phyloP scores from a whole-genome alignment of 2,329 filamentous ascomycete genomes.

The Dactylellina sp. region DNA sequence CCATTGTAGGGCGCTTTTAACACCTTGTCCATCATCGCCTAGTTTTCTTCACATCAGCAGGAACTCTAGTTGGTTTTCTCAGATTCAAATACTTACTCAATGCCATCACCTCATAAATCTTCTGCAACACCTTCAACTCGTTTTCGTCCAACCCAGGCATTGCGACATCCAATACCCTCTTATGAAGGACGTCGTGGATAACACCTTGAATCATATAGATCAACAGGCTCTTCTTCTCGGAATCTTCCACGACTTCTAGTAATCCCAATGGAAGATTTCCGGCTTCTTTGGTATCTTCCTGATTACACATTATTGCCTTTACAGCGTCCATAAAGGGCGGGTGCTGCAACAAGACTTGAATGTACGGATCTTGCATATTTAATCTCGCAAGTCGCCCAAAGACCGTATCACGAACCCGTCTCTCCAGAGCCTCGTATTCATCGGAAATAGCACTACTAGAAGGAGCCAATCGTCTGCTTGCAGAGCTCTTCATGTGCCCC shows the following conservation, averaged over 20 bases:
- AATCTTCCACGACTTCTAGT: constrained; percentile 33
- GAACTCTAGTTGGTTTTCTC: neutral
- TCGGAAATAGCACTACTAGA: constrained; percentile 30
- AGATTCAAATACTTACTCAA: constrained; percentile 31
- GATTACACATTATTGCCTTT: constrained; percentile 31
- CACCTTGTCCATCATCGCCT: constrained; percentile 41
- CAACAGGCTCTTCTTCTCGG: constrained; percentile 34
- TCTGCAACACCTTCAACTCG: constrained; percentile 27
- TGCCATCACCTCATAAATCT: constrained; percentile 29
- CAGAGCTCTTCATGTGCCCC: constrained; percentile 44
- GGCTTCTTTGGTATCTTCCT: constrained; percentile 15
- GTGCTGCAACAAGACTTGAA: constrained; percentile 27
- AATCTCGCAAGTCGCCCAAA: constrained; percentile 22
- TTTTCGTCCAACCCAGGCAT: constrained; percentile 26
- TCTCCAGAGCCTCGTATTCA: constrained; percentile 36
- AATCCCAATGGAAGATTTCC: constrained; percentile 26
- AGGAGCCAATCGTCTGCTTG: constrained; percentile 26
- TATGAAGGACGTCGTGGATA: constrained; percentile 39
- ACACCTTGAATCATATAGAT: constrained; percentile 46
- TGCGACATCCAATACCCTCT: constrained; percentile 21
- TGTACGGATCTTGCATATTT: constrained; percentile 31
- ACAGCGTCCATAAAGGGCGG: constrained; percentile 33
- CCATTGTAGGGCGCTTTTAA: constrained; percentile 35
- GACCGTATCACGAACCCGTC: constrained; percentile 24
- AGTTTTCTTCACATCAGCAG: neutral